Conservation (phyloP, 2,329 filamentous ascomycete species). For the Boeremia lycopersici region DNA sequence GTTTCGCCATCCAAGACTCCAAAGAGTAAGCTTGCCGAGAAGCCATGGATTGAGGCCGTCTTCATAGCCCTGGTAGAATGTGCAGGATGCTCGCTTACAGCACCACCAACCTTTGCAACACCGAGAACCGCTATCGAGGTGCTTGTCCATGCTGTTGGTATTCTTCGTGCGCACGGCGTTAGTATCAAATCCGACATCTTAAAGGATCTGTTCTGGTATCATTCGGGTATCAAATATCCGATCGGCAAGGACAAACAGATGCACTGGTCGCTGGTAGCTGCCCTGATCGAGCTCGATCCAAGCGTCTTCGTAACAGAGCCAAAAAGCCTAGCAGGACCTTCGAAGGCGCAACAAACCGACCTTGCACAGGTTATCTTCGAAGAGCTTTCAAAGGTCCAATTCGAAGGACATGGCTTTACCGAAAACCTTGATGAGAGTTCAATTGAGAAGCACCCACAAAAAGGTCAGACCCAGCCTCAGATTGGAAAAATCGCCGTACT, state of each 20-base stretch:
- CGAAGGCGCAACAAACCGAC: constrained; percentile 28
- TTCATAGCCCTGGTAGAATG: constrained; percentile 48
- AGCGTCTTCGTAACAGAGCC: constrained; percentile 39
- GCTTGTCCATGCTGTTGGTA: constrained; percentile 32
- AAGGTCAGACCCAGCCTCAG: background rate
- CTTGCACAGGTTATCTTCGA: constrained; percentile 39
- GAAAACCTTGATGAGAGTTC: constrained; percentile 1
- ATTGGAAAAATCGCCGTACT: constrained; percentile 9
- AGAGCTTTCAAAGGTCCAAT: constrained; percentile 30
- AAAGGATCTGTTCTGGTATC: constrained; percentile 43
- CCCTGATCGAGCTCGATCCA: constrained; percentile 42
- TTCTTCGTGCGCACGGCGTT: constrained; percentile 33
- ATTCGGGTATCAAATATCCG: constrained; percentile 41
- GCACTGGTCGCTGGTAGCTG: constrained; percentile 41
- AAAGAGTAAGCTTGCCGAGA: constrained; percentile 48
- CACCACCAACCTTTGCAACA: constrained; percentile 29
- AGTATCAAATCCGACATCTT: constrained; percentile 36
- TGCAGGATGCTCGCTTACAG: constrained; percentile 35
- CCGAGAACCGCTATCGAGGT: constrained; percentile 27
- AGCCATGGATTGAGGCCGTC: constrained; percentile 53
- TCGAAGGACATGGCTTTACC: constrained; percentile 17
- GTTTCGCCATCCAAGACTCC: constrained; percentile 49
- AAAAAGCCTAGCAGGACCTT: constrained; percentile 15
- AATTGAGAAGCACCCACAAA: background rate
- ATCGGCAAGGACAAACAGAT: constrained; percentile 24